Percentiles rank a stretch among this genome's conserved stretches.
Evolutionary conservation across 208 protist genomes (phyloP).

Genomic region (Crithidia thermophila): DNA sequence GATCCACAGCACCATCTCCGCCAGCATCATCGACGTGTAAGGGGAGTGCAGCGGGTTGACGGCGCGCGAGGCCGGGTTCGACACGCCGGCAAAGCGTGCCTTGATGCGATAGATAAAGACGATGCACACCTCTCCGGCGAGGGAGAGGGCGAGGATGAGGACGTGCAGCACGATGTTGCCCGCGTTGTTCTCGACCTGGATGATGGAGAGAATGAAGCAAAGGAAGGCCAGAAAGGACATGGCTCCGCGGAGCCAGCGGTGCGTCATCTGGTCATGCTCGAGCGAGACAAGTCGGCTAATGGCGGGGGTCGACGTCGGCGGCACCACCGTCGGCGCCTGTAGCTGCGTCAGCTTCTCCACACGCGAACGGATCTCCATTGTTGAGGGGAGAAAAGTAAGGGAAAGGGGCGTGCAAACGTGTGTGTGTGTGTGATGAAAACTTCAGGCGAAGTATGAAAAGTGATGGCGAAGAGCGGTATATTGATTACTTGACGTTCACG

Average conservation of each 20-base stretch:
- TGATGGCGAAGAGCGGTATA: no score
- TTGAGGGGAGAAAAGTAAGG: neutral
- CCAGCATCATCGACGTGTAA: conserved; percentile 34
- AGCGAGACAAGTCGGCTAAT: conserved; percentile 39
- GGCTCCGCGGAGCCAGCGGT: conserved; percentile 53
- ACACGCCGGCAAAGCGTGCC: conserved; percentile 53
- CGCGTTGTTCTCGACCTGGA: conserved; percentile 40
- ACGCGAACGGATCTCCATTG: conserved; percentile 59
- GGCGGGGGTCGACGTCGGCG: conserved; percentile 27
- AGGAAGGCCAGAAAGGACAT: conserved; percentile 62
- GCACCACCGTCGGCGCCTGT: conserved; percentile 39
- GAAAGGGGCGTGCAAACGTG: neutral
- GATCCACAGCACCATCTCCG: conserved; percentile 75
- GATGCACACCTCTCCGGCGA: conserved; percentile 53
- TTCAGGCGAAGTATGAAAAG: no score
- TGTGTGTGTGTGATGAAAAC: neutral
- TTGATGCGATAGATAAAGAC: conserved; percentile 62
- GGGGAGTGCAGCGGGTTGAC: conserved; percentile 67
- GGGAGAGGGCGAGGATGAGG: conserved; percentile 50
- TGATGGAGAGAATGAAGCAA: conserved; percentile 52
- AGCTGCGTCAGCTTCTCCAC: conserved; percentile 44
- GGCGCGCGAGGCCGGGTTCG: conserved; percentile 33
- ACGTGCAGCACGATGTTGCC: conserved; percentile 46
- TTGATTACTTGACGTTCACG: no score
- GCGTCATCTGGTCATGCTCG: conserved; percentile 41